Evolutionary conservation across 2,329 filamentous ascomycete genomes (phyloP).

Genomic region (Aureobasidium subglaciale): DNA sequence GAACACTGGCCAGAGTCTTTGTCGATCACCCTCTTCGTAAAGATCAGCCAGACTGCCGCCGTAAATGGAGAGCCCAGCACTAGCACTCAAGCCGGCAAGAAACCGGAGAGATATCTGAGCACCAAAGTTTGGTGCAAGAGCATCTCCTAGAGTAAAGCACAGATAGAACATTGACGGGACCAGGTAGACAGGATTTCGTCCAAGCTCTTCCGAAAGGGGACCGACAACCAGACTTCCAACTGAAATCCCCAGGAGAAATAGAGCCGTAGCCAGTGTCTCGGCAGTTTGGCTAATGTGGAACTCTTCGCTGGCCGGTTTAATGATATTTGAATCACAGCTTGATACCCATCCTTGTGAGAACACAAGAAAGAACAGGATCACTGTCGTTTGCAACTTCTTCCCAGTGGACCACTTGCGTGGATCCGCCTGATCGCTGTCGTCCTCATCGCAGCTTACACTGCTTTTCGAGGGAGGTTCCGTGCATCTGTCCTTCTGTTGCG

Average conservation of each 20-base stretch:
- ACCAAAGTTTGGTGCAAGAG: slow-evolving; percentile 14
- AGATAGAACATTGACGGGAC: background rate
- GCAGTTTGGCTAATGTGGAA: slow-evolving; percentile 6
- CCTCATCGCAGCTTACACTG: background rate
- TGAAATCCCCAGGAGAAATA: slow-evolving; percentile 1
- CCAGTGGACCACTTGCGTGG: background rate
- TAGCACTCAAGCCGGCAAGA: slow-evolving; percentile 16
- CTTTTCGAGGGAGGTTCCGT: too few relatives aligned
- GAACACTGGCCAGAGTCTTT: slow-evolving; percentile 15
- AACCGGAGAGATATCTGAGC: slow-evolving; percentile 17
- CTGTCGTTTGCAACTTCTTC: background rate
- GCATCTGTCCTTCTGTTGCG: too few relatives aligned
- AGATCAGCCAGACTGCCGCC: slow-evolving; percentile 18
- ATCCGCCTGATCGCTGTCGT: background rate
- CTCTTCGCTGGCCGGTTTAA: background rate
- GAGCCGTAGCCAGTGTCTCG: slow-evolving; percentile 1
- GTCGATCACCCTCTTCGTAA: slow-evolving; percentile 14
- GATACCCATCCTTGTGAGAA: slow-evolving; percentile 3
- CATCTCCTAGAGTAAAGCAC: slow-evolving; percentile 12
- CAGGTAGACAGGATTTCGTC: slow-evolving; percentile 10
- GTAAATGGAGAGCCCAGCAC: slow-evolving; percentile 16
- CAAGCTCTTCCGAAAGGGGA: slow-evolving; percentile 3
- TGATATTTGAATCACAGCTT: background rate
- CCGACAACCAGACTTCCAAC: background rate
- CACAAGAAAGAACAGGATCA: background rate